These are phyloP conservation scores for Hypomontagnella submonticulosa DNA, from an alignment of 495 filamentous ascomycete species.

Conservation along the genomic window DNA sequence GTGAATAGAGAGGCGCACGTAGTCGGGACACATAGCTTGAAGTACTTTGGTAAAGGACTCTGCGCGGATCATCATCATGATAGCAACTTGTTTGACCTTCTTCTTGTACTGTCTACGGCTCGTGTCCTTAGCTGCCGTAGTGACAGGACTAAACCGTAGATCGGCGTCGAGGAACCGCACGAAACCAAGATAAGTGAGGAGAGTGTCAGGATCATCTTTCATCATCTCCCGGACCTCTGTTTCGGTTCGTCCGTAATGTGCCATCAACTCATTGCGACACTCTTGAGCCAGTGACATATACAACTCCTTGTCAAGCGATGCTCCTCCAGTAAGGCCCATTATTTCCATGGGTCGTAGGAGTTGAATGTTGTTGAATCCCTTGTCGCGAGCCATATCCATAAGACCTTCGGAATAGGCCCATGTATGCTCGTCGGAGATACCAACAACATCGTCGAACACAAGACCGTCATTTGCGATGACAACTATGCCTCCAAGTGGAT, in stretches of 20 bases:
- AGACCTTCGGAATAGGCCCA: background rate
- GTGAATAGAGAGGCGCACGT: background rate
- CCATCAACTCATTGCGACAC: background rate
- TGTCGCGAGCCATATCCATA: background rate
- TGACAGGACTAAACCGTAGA: background rate
- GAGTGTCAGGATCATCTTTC: background rate
- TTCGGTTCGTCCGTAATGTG: background rate
- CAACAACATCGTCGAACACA: background rate
- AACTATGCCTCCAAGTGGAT: background rate
- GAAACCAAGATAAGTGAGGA: background rate
- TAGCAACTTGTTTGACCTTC: background rate
- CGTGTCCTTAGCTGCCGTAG: background rate
- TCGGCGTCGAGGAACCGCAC: background rate
- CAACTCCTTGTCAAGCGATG: background rate
- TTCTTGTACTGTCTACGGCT: background rate
- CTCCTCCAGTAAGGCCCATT: background rate
- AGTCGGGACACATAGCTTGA: background rate
- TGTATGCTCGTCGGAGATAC: background rate
- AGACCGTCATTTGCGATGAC: background rate
- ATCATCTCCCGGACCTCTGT: background rate
- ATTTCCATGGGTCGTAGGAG: background rate
- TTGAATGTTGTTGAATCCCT: background rate
- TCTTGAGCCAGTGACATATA: background rate
- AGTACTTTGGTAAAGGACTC: background rate
- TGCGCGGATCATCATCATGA: constrained; percentile 1